Conservation (phyloP, 2,329 filamentous ascomycete species). For the Trichoderma sp. region DNA sequence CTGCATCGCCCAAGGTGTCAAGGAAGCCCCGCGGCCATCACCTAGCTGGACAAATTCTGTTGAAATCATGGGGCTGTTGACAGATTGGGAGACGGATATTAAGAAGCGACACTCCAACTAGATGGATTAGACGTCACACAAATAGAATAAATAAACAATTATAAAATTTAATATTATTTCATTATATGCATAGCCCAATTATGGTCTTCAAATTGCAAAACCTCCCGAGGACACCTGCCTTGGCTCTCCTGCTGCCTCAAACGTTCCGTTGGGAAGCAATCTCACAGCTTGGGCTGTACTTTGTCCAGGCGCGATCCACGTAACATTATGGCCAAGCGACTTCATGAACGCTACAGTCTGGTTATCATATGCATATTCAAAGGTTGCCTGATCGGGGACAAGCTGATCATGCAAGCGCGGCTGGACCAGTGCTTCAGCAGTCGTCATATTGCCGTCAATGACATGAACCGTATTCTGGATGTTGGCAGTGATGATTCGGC, state of each 20-base stretch:
- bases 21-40: slow-evolving; percentile 34
- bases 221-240: slow-evolving; percentile 76
- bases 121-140: not conserved
- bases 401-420: slow-evolving; percentile 85
- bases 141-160: not conserved
- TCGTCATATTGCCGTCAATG: slow-evolving; percentile 67
- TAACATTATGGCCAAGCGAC: slow-evolving; percentile 72
- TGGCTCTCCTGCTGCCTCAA: slow-evolving; percentile 84
- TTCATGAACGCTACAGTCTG: slow-evolving; percentile 68
- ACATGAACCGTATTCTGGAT: slow-evolving; percentile 78
- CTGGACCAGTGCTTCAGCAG: slow-evolving; percentile 64
- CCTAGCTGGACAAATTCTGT: slow-evolving; percentile 35
- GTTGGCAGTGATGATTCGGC: slow-evolving; percentile 80
- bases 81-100: slow-evolving; percentile 35
- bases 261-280: slow-evolving; percentile 63
- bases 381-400: slow-evolving; percentile 66
- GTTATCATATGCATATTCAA: slow-evolving; percentile 77
- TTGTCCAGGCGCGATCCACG: slow-evolving; percentile 66
- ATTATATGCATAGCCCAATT: not conserved
- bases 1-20: slow-evolving; percentile 30
- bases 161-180: not conserved
- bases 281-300: slow-evolving; percentile 77
- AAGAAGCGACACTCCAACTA: slow-evolving; percentile 19
- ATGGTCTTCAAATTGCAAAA: slow-evolving; percentile 48
- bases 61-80: slow-evolving; percentile 37